Conservation (phyloP, 1,284 basidiomycete genomes). For the Ceratobasidium sp. region DNA sequence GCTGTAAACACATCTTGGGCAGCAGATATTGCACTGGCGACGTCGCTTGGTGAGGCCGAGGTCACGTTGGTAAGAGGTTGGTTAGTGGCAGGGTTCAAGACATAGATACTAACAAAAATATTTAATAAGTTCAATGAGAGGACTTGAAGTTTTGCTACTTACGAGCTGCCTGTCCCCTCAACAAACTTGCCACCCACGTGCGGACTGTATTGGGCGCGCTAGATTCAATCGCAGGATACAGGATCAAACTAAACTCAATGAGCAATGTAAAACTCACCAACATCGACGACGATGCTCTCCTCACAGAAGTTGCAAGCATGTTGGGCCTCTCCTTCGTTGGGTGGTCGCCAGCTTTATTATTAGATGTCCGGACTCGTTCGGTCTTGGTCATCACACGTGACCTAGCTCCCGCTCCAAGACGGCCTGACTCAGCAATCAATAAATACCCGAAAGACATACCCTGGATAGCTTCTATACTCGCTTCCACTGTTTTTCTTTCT, state of each 20-base stretch:
- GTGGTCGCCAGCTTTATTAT: not conserved
- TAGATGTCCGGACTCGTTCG: conserved; percentile 10
- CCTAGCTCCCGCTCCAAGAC: not conserved
- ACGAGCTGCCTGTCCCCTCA: conserved; percentile 43
- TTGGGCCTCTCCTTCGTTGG: not conserved
- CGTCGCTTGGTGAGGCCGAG: conserved; percentile 63
- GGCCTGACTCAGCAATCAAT: not conserved
- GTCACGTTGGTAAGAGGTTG: conserved; percentile 61
- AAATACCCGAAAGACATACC: not conserved
- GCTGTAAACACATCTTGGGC: conserved; percentile 72
- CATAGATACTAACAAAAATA: conserved; percentile 61
- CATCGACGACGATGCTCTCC: conserved; percentile 34
- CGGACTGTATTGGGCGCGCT: conserved; percentile 47
- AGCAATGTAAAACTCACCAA: not conserved
- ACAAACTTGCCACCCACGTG: conserved; percentile 46
- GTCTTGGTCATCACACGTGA: conserved; percentile 23
- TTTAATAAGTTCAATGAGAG: not conserved
- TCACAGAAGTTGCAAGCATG: conserved; percentile 27
- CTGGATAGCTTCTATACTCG: not conserved
- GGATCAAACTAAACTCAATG: not conserved
- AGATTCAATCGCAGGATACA: not conserved
- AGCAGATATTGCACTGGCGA: conserved; percentile 65
- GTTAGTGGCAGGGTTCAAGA: conserved; percentile 77
- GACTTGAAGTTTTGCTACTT: not conserved
- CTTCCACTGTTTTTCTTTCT: not conserved